Conservation (phyloP, 768 basidiomycete genomes). For the Lepiota brunneoincarnata region DNA sequence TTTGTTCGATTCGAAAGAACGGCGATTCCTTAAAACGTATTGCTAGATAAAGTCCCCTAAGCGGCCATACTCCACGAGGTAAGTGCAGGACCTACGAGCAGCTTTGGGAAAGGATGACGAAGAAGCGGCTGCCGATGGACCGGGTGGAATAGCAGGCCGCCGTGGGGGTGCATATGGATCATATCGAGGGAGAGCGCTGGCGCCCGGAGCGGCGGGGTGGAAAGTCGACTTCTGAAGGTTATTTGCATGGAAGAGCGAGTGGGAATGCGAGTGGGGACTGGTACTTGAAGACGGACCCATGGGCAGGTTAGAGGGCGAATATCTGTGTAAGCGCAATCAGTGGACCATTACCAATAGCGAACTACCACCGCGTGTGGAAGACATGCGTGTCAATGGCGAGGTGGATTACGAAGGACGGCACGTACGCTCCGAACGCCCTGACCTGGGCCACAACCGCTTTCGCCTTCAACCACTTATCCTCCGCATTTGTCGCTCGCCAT, state of each 20-base stretch:
- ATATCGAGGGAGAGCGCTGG: conserved; percentile 45
- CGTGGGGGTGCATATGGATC: conserved; percentile 68
- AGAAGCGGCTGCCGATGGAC: conserved; percentile 35
- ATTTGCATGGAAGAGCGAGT: conserved; percentile 20
- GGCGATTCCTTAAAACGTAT: conserved; percentile 81
- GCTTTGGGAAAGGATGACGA: conserved; percentile 26
- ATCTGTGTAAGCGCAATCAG: conserved; percentile 13
- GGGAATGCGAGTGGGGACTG: neutral
- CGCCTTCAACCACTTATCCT: conserved; percentile 69
- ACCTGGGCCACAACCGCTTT: conserved; percentile 68
- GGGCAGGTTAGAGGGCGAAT: conserved; percentile 15
- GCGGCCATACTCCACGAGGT: conserved; percentile 14
- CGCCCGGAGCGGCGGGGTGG: conserved; percentile 18
- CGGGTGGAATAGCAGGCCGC: conserved; percentile 31
- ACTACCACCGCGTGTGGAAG: conserved; percentile 3
- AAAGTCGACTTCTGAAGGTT: conserved; percentile 8
- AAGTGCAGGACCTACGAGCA: conserved; percentile 23
- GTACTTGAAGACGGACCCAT: conserved; percentile 5
- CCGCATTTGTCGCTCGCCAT: conserved; percentile 54
- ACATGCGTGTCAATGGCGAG: conserved; percentile 7
- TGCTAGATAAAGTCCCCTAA: conserved; percentile 34
- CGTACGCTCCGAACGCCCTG: conserved; percentile 64
- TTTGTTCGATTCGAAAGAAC: conserved; percentile 67
- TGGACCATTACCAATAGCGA: neutral
- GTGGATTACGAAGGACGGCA: conserved; percentile 18